Conservation (phyloP, 352 stramenopile species). For the Globisporangium solare region DNA sequence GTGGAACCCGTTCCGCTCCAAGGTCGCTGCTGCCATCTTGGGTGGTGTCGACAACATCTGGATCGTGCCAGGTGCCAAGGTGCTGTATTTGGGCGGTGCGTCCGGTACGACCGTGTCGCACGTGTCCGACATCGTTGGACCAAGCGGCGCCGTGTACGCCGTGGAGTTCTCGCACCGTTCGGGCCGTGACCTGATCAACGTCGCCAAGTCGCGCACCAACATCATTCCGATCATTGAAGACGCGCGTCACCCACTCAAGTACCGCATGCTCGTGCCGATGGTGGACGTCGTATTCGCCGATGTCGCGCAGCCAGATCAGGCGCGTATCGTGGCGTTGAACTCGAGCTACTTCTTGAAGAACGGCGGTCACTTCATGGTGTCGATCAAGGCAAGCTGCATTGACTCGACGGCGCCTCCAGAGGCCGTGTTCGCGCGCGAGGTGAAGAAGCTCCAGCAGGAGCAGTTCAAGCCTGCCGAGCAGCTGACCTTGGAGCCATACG, state of each 20-base stretch:
- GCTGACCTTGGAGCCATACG: conserved; percentile 99
- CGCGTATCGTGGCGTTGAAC: conserved; percentile 99
- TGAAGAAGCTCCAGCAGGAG: conserved; percentile 97
- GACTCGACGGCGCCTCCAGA: conserved; percentile 97
- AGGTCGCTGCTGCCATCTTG: conserved; percentile 98
- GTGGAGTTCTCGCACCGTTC: conserved; percentile 99
- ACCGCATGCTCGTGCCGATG: conserved; percentile 99
- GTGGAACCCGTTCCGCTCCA: conserved; percentile 99
- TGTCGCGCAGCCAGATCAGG: conserved; percentile 99
- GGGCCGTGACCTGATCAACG: conserved; percentile 98
- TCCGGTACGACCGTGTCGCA: conserved; percentile 98
- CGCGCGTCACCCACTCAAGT: conserved; percentile 97
- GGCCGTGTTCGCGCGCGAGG: conserved; percentile 96
- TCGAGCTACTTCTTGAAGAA: conserved; percentile 99
- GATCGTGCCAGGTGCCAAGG: conserved; percentile 97
- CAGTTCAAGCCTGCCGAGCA: conserved; percentile 99
- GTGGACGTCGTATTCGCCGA: conserved; percentile 99
- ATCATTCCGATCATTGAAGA: conserved; percentile 99
- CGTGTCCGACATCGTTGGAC: conserved; percentile 99
- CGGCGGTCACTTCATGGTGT: conserved; percentile 99
- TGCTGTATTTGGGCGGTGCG: conserved; percentile 98
- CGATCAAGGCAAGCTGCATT: conserved; percentile 99
- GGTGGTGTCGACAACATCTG: conserved; percentile 98
- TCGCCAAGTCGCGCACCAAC: conserved; percentile 99
- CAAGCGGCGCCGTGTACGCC: conserved; percentile 96